Conservation (phyloP, 2,329 filamentous ascomycete species). For the Aspergillus brasiliensis region DNA sequence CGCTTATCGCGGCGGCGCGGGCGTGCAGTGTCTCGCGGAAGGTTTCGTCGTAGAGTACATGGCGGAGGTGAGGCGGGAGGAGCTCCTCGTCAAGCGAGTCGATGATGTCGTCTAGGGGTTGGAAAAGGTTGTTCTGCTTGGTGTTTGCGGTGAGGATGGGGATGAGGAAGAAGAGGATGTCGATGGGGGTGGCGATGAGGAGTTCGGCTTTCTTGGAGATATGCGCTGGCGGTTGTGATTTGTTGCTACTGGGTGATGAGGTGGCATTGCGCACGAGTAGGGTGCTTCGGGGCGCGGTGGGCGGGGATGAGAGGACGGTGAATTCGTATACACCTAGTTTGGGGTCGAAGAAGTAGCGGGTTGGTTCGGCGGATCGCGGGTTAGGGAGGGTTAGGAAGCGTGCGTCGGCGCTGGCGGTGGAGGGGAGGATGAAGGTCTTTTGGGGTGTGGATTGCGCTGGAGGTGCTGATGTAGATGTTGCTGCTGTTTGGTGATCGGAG, state of each 20-base stretch:
- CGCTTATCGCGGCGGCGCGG: conserved; percentile 72
- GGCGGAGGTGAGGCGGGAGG: conserved; percentile 43
- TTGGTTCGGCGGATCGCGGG: conserved; percentile 52
- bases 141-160: conserved; percentile 62
- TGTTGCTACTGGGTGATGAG: not conserved
- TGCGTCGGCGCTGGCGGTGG: conserved; percentile 52
- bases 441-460: conserved; percentile 31
- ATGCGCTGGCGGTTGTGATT: conserved; percentile 46
- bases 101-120: conserved; percentile 53
- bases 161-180: conserved; percentile 80
- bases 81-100: conserved; percentile 43
- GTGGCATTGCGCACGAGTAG: conserved; percentile 48
- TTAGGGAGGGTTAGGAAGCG: conserved; percentile 59
- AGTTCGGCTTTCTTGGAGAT: conserved; percentile 70
- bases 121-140: conserved; percentile 42
- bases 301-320: conserved; percentile 56
- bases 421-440: conserved; percentile 62
- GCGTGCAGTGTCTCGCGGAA: conserved; percentile 58
- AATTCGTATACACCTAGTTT: conserved; percentile 63
- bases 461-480: conserved; percentile 7
- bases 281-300: conserved; percentile 56
- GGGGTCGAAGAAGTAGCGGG: conserved; percentile 62
- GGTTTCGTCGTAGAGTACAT: conserved; percentile 41
- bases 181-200: conserved; percentile 80
- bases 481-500: conserved; percentile 25